These are phyloP conservation scores for Triadica sebifera DNA, from an alignment of 345 rosid species.

Conservation along the genomic window DNA sequence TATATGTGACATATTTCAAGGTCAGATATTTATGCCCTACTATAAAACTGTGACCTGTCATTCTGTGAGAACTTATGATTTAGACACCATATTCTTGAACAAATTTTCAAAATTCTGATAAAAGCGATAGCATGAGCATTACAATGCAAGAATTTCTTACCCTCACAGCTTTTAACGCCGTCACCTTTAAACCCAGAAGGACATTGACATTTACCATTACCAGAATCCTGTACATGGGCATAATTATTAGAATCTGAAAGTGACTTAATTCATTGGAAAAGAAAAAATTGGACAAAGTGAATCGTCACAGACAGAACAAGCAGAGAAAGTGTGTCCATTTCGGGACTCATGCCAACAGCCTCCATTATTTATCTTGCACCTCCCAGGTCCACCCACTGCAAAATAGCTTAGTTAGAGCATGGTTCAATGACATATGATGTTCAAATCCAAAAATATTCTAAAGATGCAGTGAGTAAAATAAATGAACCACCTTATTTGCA, in stretches of 20 bases:
- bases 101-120: background rate
- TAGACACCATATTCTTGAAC: background rate
- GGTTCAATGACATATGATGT: conserved; percentile 9
- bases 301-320: conserved; percentile 62
- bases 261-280: background rate
- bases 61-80: background rate
- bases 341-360: conserved; percentile 69
- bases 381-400: conserved; percentile 66
- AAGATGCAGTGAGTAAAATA: conserved; percentile 5
- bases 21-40: background rate
- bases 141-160: conserved; percentile 39
- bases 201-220: conserved; percentile 71
- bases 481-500: background rate
- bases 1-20: background rate
- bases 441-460: background rate
- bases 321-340: conserved; percentile 57
- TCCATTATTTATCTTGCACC: conserved; percentile 66
- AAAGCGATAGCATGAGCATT: background rate
- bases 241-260: conserved; percentile 21
- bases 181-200: conserved; percentile 93
- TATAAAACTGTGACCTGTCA: background rate
- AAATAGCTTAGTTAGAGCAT: background rate
- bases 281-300: conserved; percentile 1
- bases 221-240: conserved; percentile 54
- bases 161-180: conserved; percentile 74